Conservation (phyloP, 2,329 filamentous ascomycete genomes). For the Ophiocordyceps camponoti-leonardi region DNA sequence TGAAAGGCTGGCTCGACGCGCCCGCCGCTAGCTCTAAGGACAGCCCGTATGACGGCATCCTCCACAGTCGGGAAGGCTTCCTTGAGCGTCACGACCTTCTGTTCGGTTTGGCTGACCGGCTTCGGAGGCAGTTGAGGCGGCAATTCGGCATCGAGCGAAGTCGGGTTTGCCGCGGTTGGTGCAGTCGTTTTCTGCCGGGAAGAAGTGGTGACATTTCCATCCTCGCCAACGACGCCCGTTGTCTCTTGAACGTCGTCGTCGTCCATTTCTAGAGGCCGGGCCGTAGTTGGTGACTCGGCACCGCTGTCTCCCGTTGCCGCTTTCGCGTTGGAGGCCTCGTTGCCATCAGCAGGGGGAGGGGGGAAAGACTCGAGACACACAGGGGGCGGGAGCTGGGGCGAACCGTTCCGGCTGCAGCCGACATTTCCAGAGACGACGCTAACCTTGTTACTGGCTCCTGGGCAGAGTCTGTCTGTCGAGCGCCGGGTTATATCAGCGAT, state of each 20-base stretch:
- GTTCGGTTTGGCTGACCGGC: constrained; percentile 63
- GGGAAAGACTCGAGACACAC: constrained; percentile 2
- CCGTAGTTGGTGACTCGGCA: constrained; percentile 50
- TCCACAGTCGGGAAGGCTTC: constrained; percentile 90
- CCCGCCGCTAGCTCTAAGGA: constrained; percentile 71
- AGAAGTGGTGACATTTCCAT: constrained; percentile 12
- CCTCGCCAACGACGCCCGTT: constrained; percentile 28
- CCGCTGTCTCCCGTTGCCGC: constrained; percentile 19
- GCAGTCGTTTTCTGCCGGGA: constrained; percentile 13
- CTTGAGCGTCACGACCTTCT: constrained; percentile 74
- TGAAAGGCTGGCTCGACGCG: constrained; percentile 90
- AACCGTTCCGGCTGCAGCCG: constrained; percentile 26
- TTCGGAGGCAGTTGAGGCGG: constrained; percentile 71
- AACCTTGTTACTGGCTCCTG: neutral
- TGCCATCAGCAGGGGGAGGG: constrained; percentile 7
- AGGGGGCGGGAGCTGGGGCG: constrained; percentile 9
- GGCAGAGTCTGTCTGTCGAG: neutral
- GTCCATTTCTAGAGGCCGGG: constrained; percentile 47
- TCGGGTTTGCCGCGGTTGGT: neutral
- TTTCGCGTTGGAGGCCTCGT: constrained; percentile 22
- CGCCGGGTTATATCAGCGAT: too few species aligned
- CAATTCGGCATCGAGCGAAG: constrained; percentile 16
- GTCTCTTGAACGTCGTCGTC: constrained; percentile 53
- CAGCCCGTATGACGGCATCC: constrained; percentile 62
- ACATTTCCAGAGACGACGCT: constrained; percentile 15